phyloP scores from a whole-genome alignment of 2,329 filamentous ascomycete species.

The Zymoseptoria ardabiliae region DNA sequence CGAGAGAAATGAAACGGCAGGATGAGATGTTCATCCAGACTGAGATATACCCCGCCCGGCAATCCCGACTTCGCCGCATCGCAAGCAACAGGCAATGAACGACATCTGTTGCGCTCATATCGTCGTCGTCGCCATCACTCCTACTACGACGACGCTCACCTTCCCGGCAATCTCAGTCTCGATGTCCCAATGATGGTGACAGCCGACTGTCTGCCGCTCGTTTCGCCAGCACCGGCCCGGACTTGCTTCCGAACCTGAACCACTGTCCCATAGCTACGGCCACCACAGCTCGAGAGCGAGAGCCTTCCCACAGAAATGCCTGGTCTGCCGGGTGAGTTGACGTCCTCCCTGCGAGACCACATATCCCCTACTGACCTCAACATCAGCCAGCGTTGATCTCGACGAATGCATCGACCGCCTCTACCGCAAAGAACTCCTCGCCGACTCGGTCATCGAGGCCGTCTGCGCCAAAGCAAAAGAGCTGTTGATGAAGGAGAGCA shows the following conservation, averaged over 20 bases:
- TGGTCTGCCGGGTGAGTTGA: constrained; percentile 42
- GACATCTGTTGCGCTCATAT: neutral
- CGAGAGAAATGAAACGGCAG: neutral
- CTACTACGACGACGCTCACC: neutral
- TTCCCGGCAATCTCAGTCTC: neutral
- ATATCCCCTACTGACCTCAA: constrained; percentile 9
- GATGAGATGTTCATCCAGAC: neutral
- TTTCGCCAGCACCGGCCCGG: constrained; percentile 14
- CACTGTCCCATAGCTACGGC: constrained; percentile 1
- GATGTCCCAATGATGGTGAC: constrained; percentile 15
- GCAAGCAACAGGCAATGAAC: neutral
- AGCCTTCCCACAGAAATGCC: constrained; percentile 31
- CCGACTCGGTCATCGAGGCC: constrained; percentile 96
- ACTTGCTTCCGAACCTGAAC: constrained; percentile 10
- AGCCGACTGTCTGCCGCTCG: constrained; percentile 7
- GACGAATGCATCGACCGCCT: constrained; percentile 97
- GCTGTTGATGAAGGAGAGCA: constrained; percentile 98
- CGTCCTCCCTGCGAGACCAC: neutral
- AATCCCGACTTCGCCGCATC: neutral
- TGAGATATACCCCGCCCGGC: neutral
- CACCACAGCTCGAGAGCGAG: constrained; percentile 11
- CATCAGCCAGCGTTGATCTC: constrained; percentile 82
- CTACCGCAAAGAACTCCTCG: constrained; percentile 93
- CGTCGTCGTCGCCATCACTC: too few species aligned
- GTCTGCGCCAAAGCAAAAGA: constrained; percentile 99